Base-by-base conservation (phyloP, 208 protist genomes). In the Naegleria lovaniensis region DNA sequence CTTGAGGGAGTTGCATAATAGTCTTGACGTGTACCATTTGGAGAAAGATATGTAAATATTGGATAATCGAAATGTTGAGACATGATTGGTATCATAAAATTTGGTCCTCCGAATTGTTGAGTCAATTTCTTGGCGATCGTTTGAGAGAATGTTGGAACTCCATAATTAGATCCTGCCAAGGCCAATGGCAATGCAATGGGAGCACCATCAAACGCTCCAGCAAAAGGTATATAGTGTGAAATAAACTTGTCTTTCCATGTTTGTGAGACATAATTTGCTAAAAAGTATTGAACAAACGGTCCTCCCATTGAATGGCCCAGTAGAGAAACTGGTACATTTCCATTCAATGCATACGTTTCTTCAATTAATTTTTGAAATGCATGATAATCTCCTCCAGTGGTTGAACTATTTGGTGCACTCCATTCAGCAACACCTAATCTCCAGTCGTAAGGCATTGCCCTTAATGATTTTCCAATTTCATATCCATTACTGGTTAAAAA, bases 171-270 rank as follows among this genome's bases (percentile, higher is more conserved):
- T 3, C 83, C 83, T 51, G 83, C 29, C 0, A 40, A 4, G 19
- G 11, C 11, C 22, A 67, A 67, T 51, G 29, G 16, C 19, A 36
- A 22, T n/a, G 83, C 33, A 25, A 87, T 41, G 40, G 88, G 88
- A 55, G 88, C 9, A 25, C 88, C 88, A 41, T 33, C 76, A 55
- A 84, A 90, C 9, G 88, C 22, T 36, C 51, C 51, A 7, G n/a
- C 41, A 25, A 90, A 22, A 38, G 76, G n/a, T n/a, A 84, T 86
- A 13, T 76, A 76, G 36, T 39, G 48, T 38, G 5, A 39, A 90
- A 90, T 90, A 52, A 39, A 90, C 16, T 76, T 58, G 29, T 90
- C 88, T 38, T 90, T 90, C 88, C 88, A 90, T 38, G 67, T 2
- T 76, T 90, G 88, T 7, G 15, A 19, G 7, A 90, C 88, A 58